Base-by-base conservation (phyloP, 192 early-diverging fungal genomes). In the Coemansia sp. region DNA sequence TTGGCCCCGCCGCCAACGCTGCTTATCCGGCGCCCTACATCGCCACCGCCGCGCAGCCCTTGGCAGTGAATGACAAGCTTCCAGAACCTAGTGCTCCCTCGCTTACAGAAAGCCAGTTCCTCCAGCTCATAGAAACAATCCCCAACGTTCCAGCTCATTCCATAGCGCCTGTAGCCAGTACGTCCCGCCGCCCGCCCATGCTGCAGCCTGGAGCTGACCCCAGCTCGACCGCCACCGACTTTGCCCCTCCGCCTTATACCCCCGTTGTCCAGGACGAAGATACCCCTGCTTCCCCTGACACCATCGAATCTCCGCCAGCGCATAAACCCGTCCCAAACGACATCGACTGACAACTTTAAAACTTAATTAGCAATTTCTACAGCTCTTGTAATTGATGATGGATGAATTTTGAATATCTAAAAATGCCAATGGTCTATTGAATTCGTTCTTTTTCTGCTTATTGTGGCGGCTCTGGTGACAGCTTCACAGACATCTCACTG, bases 401-500 rank as follows among this genome's bases (percentile, higher is more conserved):
- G 20, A 24, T 33, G 24, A 20, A 33, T 23, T 14, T n/a, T 48
- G 44, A 15, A 30, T 15, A 62, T 26, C 21, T 0, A n/a, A 16
- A 24, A 62, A 62, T 41, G 60, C n/a, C n/a, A 36, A 51, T 30
- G 30, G 30, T 30, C 30, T 30, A 30, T 30, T 30, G 30, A 30
- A 30, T 30, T 30, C 30, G 30, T 30, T 49, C 2, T 20, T 49
- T 49, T 49, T 49, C n/a, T 6, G 11, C 18, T 20, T 49, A 53
- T 23, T 26, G 63, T 35, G 59, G 60, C 15, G 76, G 68, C 53
- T 75, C 77, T 1, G 77, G 77, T 33, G 72, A 72, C 23, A 80
- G 36, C 5, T 75, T 68, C 30, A 80, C 77, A 2, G 77, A 80
- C 66, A 74, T 68, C 21, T 80, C 77, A 60, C 77, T 80, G 34